Conservation (phyloP, 371 early-diverging fungal genomes). For the Lichtheimia ramosa region DNA sequence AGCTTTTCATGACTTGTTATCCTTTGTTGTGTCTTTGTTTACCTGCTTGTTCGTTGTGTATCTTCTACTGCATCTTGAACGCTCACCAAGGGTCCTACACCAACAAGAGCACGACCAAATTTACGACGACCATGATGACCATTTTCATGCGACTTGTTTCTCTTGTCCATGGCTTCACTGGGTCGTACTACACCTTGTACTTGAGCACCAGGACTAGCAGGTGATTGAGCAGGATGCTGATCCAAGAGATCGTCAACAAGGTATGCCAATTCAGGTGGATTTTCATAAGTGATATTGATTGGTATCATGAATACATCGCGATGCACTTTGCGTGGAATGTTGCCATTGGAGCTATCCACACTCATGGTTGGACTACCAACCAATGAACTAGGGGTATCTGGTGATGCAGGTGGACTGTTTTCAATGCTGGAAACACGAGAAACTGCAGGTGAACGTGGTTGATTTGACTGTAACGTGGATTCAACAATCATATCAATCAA, state of each 20-base stretch:
- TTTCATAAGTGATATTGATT: slow-evolving; percentile 51
- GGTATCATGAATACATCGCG: slow-evolving; percentile 47
- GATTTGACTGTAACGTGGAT: slow-evolving; percentile 46
- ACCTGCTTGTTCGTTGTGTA: slow-evolving; percentile 20
- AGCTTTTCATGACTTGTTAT: not conserved
- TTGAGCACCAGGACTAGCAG: not conserved
- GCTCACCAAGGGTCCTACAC: slow-evolving; percentile 45
- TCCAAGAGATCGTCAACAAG: slow-evolving; percentile 46
- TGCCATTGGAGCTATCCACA: slow-evolving; percentile 28
- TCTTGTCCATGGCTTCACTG: slow-evolving; percentile 46
- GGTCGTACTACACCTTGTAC: slow-evolving; percentile 26
- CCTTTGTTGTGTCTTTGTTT: not conserved
- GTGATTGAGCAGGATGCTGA: slow-evolving; percentile 27
- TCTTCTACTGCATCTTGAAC: slow-evolving; percentile 41
- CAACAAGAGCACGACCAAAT: slow-evolving; percentile 38
- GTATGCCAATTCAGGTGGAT: slow-evolving; percentile 41
- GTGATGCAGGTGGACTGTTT: slow-evolving; percentile 36
- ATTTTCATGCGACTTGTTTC: slow-evolving; percentile 24
- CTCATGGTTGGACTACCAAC: slow-evolving; percentile 31
- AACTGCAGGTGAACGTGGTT: slow-evolving; percentile 20
- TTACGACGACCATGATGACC: slow-evolving; percentile 22
- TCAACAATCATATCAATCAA: slow-evolving; percentile 51
- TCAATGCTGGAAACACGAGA: slow-evolving; percentile 25
- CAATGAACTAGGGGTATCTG: slow-evolving; percentile 25
- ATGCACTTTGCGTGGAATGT: slow-evolving; percentile 19